Evolutionary conservation across 2,329 filamentous ascomycete genomes (phyloP).

Genomic region (Clarireedia hainanense): DNA sequence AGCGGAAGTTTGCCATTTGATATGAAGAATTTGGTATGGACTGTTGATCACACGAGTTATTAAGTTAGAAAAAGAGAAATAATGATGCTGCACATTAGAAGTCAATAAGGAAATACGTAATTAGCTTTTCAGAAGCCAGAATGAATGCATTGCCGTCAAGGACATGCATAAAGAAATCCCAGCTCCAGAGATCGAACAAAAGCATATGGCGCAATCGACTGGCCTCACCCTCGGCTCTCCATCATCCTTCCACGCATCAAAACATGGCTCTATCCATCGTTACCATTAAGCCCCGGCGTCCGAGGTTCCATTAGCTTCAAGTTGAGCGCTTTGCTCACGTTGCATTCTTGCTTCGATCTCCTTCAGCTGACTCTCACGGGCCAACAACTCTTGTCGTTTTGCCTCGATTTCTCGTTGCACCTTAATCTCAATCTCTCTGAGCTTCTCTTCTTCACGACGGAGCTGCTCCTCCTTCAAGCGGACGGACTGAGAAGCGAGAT

Average conservation of each 20-base stretch:
- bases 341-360: conserved; percentile 98
- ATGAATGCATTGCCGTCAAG: conserved; percentile 28
- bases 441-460: conserved; percentile 98
- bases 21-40: neutral
- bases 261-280: conserved; percentile 10
- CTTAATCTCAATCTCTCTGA: conserved; percentile 98
- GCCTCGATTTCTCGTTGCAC: conserved; percentile 99
- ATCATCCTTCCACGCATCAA: conserved; percentile 11
- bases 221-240: conserved; percentile 12
- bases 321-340: conserved; percentile 60
- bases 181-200: conserved; percentile 21
- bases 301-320: conserved; percentile 30
- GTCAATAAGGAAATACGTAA: conserved; percentile 29
- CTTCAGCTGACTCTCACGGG: conserved; percentile 94
- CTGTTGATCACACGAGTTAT: conserved; percentile 5
- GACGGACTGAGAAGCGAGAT: conserved; percentile 92
- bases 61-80: conserved; percentile 17
- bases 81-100: conserved; percentile 30
- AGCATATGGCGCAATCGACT: conserved; percentile 17
- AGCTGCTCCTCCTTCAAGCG: conserved; percentile 99
- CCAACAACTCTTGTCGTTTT: conserved; percentile 96
- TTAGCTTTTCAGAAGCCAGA: conserved; percentile 28
- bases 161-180: conserved; percentile 27
- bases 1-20: no score
- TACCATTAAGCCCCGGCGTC: conserved; percentile 21